A percentile compares a stretch with the other conserved stretches of the same genome.
These are phyloP conservation scores for Quercus tomentella DNA, from an alignment of 331 rosid species.

Conservation along the genomic window DNA sequence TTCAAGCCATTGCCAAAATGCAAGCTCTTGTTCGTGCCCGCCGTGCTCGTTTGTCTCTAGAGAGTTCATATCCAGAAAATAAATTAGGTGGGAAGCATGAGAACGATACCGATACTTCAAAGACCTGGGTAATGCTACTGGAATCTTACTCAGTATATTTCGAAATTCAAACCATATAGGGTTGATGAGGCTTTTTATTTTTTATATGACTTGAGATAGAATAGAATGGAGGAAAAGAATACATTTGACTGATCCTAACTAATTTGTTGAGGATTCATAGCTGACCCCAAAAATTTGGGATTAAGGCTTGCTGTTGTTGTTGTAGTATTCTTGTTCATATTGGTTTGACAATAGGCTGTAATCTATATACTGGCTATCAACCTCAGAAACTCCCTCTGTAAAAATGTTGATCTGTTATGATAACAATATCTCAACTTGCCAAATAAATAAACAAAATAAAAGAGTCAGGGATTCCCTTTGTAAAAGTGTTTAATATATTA, in stretches of 20 bases:
- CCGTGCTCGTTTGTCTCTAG: slow-evolving; percentile 26
- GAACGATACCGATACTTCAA: slow-evolving; percentile 16
- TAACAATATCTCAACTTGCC: neutral
- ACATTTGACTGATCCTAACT: too few species aligned
- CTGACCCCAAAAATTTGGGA: too few species aligned
- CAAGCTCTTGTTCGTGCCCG: slow-evolving; percentile 86
- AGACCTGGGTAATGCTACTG: slow-evolving; percentile 41
- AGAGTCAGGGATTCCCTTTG: too few species aligned
- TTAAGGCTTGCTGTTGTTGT: too few species aligned
- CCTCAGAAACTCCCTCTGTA: neutral
- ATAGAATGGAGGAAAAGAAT: too few species aligned
- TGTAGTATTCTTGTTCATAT: neutral
- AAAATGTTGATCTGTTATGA: neutral
- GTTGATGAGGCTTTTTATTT: neutral
- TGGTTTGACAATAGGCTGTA: neutral
- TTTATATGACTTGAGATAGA: neutral
- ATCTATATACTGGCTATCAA: neutral
- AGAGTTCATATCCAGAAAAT: slow-evolving; percentile 19
- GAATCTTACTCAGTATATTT: neutral
- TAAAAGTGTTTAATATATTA: too few species aligned
- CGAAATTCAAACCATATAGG: neutral
- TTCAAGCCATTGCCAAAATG: slow-evolving; percentile 76
- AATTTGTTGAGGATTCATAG: too few species aligned
- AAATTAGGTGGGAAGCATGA: slow-evolving; percentile 23
- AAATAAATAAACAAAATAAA: too few species aligned